Evolutionary conservation across 768 basidiomycete species (phyloP), one percentile per base, ranked within the genome.

Genomic region (Strobilomyces echinocephalus): DNA sequence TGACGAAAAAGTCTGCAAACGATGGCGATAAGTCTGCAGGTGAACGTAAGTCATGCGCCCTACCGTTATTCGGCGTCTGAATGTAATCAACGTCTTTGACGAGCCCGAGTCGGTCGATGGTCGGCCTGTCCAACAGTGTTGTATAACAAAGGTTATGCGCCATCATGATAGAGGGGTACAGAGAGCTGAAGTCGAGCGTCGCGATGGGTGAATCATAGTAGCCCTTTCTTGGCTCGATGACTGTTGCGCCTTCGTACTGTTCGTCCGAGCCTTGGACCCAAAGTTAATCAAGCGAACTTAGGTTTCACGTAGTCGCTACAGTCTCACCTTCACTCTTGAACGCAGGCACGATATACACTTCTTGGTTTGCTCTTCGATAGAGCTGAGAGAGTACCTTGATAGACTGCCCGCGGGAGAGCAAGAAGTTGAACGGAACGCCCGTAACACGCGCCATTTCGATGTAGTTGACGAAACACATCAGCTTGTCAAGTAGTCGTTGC

Each of bases 151-250:
- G 75, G 66, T 99, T 99, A 71, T 99, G 97, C 3, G 95, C 97
- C 95, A 97, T 97, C 97, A 99, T 99, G 73, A 99, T 98, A 0
- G 97, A 98, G 4, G 97, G 97, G 71, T 99, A 99, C 56, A 99
- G 79, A 2, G 95, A 97, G 54, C 92, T 94, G 74, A 99, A 99
- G 79, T 99, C 97, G 44, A 99, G 82, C 0, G 97, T 98, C 12
- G 97, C 95, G 63, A 99, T 97, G 2, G 97, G 97, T 0, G 85
- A 82, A 65, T 97, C 92, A 67, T 98, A 99, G 71, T 93, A 99
- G 0, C 95, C 97, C 65, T 87, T 93, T 69, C 81, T 85, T 4
- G 97, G 97, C 65, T 99, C 97, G 60, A 99, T 98, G 63, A 99
- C 97, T 11, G 94, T 99, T 5, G 97, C 97, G 58, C 97, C 97